phyloP scores from a whole-genome alignment of 352 stramenopile species.

The Pythium chondricola region DNA sequence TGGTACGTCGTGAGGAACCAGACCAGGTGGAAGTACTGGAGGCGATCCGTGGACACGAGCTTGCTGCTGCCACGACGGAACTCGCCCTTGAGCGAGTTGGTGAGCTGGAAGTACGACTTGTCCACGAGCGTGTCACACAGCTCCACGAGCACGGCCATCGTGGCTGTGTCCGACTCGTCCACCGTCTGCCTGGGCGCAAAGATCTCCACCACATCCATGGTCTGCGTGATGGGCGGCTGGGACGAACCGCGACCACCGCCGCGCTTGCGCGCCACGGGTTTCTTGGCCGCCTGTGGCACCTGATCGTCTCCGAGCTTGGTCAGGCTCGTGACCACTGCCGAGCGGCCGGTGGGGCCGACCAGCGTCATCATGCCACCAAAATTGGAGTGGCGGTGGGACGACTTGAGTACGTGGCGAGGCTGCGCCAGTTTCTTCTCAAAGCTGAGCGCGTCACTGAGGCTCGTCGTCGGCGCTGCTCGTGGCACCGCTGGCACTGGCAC shows the following conservation, averaged over 20 bases:
- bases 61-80: slow-evolving; percentile 82
- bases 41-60: slow-evolving; percentile 74
- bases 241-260: slow-evolving; percentile 10
- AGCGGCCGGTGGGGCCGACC: slow-evolving; percentile 54
- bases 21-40: slow-evolving; percentile 85
- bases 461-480: neutral
- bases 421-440: slow-evolving; percentile 50
- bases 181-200: slow-evolving; percentile 64
- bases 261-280: slow-evolving; percentile 36
- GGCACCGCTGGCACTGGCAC: too few relatives aligned
- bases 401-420: slow-evolving; percentile 17
- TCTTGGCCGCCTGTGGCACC: slow-evolving; percentile 64
- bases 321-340: slow-evolving; percentile 69
- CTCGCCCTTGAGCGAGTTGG: slow-evolving; percentile 81
- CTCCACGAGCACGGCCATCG: slow-evolving; percentile 58
- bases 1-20: slow-evolving; percentile 85
- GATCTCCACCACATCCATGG: slow-evolving; percentile 68
- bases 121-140: slow-evolving; percentile 68
- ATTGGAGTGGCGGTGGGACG: slow-evolving; percentile 71
- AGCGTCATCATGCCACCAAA: slow-evolving; percentile 85
- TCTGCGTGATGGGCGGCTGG: slow-evolving; percentile 37
- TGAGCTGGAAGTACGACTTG: slow-evolving; percentile 83
- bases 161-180: slow-evolving; percentile 51
- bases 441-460: slow-evolving; percentile 24
- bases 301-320: slow-evolving; percentile 64